Conservation (phyloP, 2,329 filamentous ascomycete species). For the Pestalotiopsis sp. region DNA sequence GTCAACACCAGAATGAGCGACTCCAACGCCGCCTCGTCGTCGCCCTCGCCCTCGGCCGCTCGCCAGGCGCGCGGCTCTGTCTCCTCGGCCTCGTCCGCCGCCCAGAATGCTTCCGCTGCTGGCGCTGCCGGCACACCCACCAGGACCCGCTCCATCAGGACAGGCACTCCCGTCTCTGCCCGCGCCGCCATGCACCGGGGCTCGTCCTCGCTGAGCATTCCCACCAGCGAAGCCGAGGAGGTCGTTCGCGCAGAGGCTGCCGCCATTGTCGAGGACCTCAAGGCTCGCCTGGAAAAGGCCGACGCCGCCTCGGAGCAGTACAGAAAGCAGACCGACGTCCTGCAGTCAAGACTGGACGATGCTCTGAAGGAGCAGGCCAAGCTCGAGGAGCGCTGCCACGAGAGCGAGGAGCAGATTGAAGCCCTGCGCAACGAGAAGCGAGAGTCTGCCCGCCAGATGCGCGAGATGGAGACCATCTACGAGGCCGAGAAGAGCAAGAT, state of each 20-base stretch:
- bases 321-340: slow-evolving; percentile 81
- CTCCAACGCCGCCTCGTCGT: slow-evolving; percentile 37
- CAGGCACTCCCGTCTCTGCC: slow-evolving; percentile 70
- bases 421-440: slow-evolving; percentile 81
- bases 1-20: slow-evolving; percentile 47
- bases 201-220: slow-evolving; percentile 46
- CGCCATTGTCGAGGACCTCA: slow-evolving; percentile 80
- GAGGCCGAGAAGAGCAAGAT: slow-evolving; percentile 87
- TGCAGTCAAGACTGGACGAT: slow-evolving; percentile 87
- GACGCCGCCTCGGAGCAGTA: slow-evolving; percentile 78
- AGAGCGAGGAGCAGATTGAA: slow-evolving; percentile 83
- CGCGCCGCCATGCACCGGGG: slow-evolving; percentile 68
- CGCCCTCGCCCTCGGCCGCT: slow-evolving; percentile 40
- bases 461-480: slow-evolving; percentile 91
- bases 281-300: slow-evolving; percentile 79
- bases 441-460: slow-evolving; percentile 79
- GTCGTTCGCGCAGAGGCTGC: slow-evolving; percentile 80
- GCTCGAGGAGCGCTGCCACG: slow-evolving; percentile 86
- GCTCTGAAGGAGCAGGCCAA: slow-evolving; percentile 80
- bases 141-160: slow-evolving; percentile 68
- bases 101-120: slow-evolving; percentile 45
- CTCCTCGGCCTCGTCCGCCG: slow-evolving; percentile 54
- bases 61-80: slow-evolving; percentile 51
- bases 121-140: slow-evolving; percentile 36
- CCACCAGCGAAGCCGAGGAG: slow-evolving; percentile 59